Evolutionary conservation across 2,329 filamentous ascomycete species (phyloP).

Genomic region (Aspergillus japonicus): DNA sequence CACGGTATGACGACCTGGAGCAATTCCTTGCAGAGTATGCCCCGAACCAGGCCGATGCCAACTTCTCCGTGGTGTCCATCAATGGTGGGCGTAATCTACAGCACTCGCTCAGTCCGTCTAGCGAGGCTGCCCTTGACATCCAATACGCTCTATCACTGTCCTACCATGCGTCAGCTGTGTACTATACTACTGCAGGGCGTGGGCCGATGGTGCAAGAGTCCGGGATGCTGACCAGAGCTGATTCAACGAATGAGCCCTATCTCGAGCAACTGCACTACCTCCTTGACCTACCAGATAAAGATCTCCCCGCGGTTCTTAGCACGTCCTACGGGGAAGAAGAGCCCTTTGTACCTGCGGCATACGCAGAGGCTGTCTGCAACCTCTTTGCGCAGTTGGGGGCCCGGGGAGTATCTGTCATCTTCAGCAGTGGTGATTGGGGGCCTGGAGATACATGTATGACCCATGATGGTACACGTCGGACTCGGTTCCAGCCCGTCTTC

Average conservation of each 20-base stretch:
- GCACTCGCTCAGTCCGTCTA: conserved; percentile 40
- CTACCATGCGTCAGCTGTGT: conserved; percentile 55
- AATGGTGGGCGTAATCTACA: conserved; percentile 57
- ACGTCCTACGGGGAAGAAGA: conserved; percentile 73
- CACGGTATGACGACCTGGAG: conserved; percentile 55
- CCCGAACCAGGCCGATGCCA: conserved; percentile 50
- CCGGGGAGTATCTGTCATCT: conserved; percentile 66
- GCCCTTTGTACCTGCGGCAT: conserved; percentile 58
- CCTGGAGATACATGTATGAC: conserved; percentile 55
- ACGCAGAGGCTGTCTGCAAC: conserved; percentile 61
- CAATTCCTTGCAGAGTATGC: conserved; percentile 57
- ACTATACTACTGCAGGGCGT: conserved; percentile 60
- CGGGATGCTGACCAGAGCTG: conserved; percentile 37
- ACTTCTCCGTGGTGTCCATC: conserved; percentile 59
- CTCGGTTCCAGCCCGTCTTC: conserved; percentile 55
- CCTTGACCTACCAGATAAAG: conserved; percentile 51
- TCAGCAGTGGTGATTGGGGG: conserved; percentile 63
- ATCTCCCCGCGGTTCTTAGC: conserved; percentile 63
- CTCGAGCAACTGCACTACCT: conserved; percentile 63
- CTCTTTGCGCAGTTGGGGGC: conserved; percentile 64
- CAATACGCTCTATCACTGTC: conserved; percentile 60
- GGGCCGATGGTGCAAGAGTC: conserved; percentile 53
- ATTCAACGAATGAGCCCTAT: conserved; percentile 65
- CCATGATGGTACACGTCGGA: conserved; percentile 56
- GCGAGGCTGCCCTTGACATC: conserved; percentile 64